Conservation (phyloP, 129 eudicot genomes). For the Lonicera japonica region DNA sequence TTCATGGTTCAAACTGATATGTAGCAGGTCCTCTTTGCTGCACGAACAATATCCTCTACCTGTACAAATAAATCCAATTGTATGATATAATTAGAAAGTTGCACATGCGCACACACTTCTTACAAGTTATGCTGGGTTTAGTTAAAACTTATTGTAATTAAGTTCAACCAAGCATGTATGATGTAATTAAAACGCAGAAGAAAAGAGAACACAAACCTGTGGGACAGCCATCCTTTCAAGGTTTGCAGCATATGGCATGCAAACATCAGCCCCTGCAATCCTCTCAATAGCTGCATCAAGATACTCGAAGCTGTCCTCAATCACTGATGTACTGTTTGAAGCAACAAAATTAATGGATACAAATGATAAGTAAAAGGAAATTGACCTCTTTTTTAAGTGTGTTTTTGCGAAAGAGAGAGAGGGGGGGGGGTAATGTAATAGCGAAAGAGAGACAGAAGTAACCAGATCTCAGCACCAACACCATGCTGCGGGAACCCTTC, state of each 20-base stretch:
- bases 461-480: constrained; percentile 98
- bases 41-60: constrained; percentile 64
- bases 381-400: not conserved
- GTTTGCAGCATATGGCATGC: constrained; percentile 94
- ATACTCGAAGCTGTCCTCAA: constrained; percentile 91
- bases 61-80: constrained; percentile 19
- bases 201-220: constrained; percentile 47
- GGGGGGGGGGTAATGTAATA: not conserved
- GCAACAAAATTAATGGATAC: not conserved
- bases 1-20: constrained; percentile 34
- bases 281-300: constrained; percentile 98
- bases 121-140: too few species aligned
- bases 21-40: constrained; percentile 53
- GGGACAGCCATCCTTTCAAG: constrained; percentile 93
- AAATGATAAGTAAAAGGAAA: not conserved
- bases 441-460: not conserved
- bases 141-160: not conserved
- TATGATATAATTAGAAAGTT: not conserved
- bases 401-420: not conserved
- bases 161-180: not conserved
- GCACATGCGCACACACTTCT: not conserved
- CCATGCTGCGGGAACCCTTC: constrained; percentile 97
- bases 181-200: not conserved
- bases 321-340: constrained; percentile 61
- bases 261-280: constrained; percentile 89